phyloP scores from a whole-genome alignment of 1,284 basidiomycete genomes.

The Puccinia novopanici region DNA sequence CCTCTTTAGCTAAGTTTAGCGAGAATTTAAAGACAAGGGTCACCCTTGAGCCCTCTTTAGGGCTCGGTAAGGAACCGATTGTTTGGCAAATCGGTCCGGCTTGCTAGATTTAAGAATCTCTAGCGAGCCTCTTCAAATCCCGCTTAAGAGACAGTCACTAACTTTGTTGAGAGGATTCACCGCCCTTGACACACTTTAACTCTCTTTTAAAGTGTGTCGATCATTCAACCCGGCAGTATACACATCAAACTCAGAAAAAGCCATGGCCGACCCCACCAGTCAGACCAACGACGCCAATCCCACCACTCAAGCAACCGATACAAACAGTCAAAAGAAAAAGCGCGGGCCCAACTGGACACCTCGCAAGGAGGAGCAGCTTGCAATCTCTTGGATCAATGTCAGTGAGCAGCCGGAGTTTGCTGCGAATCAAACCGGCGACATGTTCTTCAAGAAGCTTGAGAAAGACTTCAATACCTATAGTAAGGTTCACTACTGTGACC shows the following conservation, averaged over 20 bases:
- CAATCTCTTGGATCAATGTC: slow-evolving; percentile 3
- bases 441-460: not conserved
- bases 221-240: too few species aligned
- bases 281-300: too few species aligned
- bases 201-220: too few species aligned
- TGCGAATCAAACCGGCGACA: not conserved
- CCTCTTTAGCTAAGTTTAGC: not conserved
- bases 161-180: too few species aligned
- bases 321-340: not conserved
- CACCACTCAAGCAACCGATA: not conserved
- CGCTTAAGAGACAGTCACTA: too few species aligned
- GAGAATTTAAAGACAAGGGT: not conserved
- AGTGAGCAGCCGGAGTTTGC: not conserved
- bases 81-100: not conserved
- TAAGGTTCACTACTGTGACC: not conserved
- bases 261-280: not conserved
- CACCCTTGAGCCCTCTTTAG: not conserved
- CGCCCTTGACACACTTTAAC: too few species aligned
- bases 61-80: not conserved
- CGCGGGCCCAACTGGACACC: not conserved
- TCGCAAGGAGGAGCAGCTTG: not conserved
- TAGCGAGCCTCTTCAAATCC: not conserved
- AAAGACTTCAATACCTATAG: not conserved
- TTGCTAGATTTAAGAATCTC: not conserved
- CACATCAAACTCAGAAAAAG: not conserved